phyloP scores from a whole-genome alignment of 768 basidiomycete genomes.

The Melanogaster broomeanus region DNA sequence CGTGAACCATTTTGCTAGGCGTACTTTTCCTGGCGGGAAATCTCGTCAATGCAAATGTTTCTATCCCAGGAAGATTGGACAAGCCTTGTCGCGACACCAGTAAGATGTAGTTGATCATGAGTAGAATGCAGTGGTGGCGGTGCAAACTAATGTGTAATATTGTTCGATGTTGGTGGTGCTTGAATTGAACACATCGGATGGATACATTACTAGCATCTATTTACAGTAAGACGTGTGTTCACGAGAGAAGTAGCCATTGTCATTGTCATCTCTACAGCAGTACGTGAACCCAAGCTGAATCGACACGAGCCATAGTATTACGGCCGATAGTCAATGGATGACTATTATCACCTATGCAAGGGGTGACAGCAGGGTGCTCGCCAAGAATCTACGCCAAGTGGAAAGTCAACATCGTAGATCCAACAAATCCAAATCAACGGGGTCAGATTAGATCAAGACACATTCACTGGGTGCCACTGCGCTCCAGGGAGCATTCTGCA shows the following conservation, averaged over 20 bases:
- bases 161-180: background rate
- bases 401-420: slow-evolving; percentile 11
- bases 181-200: background rate
- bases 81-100: slow-evolving; percentile 90
- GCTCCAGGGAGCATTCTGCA: slow-evolving; percentile 24
- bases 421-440: background rate
- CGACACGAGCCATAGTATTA: too few species aligned
- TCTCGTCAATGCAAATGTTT: slow-evolving; percentile 12
- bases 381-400: background rate
- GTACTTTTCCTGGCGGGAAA: slow-evolving; percentile 71
- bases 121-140: slow-evolving; percentile 22
- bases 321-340: too few species aligned
- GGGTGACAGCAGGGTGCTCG: too few species aligned
- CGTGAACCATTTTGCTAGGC: slow-evolving; percentile 95
- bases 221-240: background rate
- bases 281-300: background rate
- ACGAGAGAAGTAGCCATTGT: background rate
- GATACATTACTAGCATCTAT: slow-evolving; percentile 2
- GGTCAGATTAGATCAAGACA: slow-evolving; percentile 95
- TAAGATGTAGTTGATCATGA: slow-evolving; percentile 90
- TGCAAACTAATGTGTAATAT: too few species aligned
- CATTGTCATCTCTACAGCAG: background rate
- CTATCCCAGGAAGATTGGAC: slow-evolving; percentile 21
- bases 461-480: slow-evolving; percentile 54
- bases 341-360: too few species aligned